Conservation (phyloP, 352 stramenopile species). For the Halophytophthora polymorphica region DNA sequence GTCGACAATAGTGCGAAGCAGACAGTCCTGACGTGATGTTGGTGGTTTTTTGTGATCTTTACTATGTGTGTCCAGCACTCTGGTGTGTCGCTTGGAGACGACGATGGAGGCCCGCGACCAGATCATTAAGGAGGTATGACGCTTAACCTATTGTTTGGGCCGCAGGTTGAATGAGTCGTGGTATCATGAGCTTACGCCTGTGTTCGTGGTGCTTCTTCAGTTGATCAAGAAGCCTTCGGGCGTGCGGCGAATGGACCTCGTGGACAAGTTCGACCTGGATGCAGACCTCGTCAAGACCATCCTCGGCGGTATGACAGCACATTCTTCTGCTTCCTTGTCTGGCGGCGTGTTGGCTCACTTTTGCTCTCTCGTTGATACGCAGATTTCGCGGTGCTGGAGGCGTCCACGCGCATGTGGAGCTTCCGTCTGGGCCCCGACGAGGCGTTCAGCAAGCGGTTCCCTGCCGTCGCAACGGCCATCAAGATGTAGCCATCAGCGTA, state of each 20-base stretch:
- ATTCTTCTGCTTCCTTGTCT: constrained; percentile 5
- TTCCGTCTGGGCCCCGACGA: constrained; percentile 51
- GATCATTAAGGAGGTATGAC: constrained; percentile 53
- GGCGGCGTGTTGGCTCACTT: background rate
- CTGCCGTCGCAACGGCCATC: constrained; percentile 40
- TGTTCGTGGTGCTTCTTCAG: constrained; percentile 11
- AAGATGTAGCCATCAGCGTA: constrained; percentile 32
- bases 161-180: too few species aligned
- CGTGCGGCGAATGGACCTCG: constrained; percentile 46
- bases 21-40: too few species aligned
- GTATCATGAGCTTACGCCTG: constrained; percentile 5
- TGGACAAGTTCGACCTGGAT: constrained; percentile 37
- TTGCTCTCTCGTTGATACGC: background rate
- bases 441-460: constrained; percentile 49
- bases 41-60: background rate
- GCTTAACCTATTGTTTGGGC: too few species aligned
- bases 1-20: background rate
- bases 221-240: constrained; percentile 31
- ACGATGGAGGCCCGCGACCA: constrained; percentile 31
- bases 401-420: constrained; percentile 42
- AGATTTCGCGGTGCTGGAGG: constrained; percentile 53
- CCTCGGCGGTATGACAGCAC: constrained; percentile 30
- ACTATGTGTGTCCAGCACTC: constrained; percentile 12
- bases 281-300: constrained; percentile 44
- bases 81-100: constrained; percentile 33